phyloP scores from a whole-genome alignment of 495 filamentous ascomycete species.

The Aspergillus baeticus region DNA sequence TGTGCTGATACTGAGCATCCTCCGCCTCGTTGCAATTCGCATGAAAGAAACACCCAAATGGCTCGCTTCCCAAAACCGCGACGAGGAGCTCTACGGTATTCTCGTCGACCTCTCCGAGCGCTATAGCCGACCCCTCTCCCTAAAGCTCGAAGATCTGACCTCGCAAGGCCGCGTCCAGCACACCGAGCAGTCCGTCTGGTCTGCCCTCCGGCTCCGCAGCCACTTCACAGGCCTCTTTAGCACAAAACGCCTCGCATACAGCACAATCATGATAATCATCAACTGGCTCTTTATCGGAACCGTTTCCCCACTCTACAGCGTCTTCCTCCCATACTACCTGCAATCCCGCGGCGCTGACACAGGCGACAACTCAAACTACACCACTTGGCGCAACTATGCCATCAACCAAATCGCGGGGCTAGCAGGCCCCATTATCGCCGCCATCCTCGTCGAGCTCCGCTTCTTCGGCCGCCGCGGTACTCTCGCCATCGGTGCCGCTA shows the following conservation, averaged over 20 bases:
- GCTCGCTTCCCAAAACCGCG: constrained; percentile 30
- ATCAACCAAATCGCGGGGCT: constrained; percentile 42
- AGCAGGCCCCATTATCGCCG: constrained; percentile 39
- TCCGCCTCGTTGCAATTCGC: constrained; percentile 24
- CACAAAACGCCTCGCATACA: constrained; percentile 23
- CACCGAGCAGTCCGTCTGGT: constrained; percentile 33
- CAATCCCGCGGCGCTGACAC: constrained; percentile 29
- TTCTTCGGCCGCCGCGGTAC: constrained; percentile 36
- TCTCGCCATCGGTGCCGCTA: constrained; percentile 36
- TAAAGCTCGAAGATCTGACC: constrained; percentile 26
- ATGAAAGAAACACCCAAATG: constrained; percentile 32
- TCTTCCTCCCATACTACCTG: constrained; percentile 38
- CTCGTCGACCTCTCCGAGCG: constrained; percentile 21
- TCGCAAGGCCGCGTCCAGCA: constrained; percentile 25
- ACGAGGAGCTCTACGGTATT: constrained; percentile 23
- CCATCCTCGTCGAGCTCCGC: constrained; percentile 31
- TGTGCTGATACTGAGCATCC: constrained; percentile 24
- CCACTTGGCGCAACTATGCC: constrained; percentile 44
- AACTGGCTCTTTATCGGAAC: constrained; percentile 42
- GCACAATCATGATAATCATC: constrained; percentile 30
- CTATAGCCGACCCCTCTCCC: constrained; percentile 19
- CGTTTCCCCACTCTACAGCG: constrained; percentile 33
- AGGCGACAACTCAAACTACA: constrained; percentile 27
- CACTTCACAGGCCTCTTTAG: constrained; percentile 31
- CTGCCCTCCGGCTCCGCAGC: constrained; percentile 24